Conservation (phyloP, 306 rosid genomes). For the Cicer yamashitae region DNA sequence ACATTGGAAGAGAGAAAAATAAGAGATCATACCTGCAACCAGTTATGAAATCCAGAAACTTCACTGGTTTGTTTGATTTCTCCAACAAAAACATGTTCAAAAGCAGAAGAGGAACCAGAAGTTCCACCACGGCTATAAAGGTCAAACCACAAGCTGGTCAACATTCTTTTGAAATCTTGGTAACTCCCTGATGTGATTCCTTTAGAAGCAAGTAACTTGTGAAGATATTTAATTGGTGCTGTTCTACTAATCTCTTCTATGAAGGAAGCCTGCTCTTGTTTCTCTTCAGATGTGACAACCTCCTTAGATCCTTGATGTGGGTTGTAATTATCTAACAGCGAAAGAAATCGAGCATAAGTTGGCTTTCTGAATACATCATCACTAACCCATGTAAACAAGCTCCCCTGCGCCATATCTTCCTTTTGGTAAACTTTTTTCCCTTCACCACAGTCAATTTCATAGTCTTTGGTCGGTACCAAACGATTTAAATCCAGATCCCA, state of each 20-base stretch:
- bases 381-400: slow-evolving; percentile 73
- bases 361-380: slow-evolving; percentile 75
- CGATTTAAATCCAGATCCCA: slow-evolving; percentile 92
- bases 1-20: not conserved
- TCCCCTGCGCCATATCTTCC: slow-evolving; percentile 80
- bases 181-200: slow-evolving; percentile 62
- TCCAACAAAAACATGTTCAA: slow-evolving; percentile 97
- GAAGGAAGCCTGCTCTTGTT: slow-evolving; percentile 90
- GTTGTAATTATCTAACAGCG: slow-evolving; percentile 90
- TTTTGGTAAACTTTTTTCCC: slow-evolving; percentile 80
- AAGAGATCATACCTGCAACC: slow-evolving; percentile 79
- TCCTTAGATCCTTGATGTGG: slow-evolving; percentile 81
- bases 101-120: slow-evolving; percentile 89
- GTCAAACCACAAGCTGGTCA: slow-evolving; percentile 82
- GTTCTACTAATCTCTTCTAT: slow-evolving; percentile 95
- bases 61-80: slow-evolving; percentile 76
- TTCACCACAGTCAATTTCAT: slow-evolving; percentile 92
- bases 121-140: slow-evolving; percentile 92
- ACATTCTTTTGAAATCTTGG: slow-evolving; percentile 72
- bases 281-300: slow-evolving; percentile 91
- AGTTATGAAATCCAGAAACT: slow-evolving; percentile 96
- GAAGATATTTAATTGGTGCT: slow-evolving; percentile 86
- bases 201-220: slow-evolving; percentile 72
- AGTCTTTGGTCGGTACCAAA: slow-evolving; percentile 79
- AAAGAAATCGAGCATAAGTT: slow-evolving; percentile 81